Conservation (phyloP, 148 eudicot genomes). For the Silene latifolia region DNA sequence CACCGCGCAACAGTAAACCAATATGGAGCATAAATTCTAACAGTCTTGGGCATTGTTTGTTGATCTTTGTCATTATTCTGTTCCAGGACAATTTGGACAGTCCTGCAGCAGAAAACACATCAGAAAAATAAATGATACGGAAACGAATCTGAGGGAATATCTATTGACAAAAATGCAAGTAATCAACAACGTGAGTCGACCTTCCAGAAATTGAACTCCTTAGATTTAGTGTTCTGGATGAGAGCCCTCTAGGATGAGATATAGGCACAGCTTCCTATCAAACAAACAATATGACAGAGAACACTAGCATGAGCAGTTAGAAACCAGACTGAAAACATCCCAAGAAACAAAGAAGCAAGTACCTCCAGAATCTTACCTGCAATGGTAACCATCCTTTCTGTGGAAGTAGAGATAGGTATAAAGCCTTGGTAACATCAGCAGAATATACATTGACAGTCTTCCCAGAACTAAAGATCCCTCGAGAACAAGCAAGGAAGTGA, state of each 20-base stretch:
- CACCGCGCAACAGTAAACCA: slow-evolving; percentile 88
- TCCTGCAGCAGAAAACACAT: slow-evolving; percentile 43
- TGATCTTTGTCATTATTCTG: slow-evolving; percentile 60
- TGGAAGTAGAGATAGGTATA: slow-evolving; percentile 78
- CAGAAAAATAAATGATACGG: background rate
- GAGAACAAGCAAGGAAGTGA: slow-evolving; percentile 61
- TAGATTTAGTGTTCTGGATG: slow-evolving; percentile 56
- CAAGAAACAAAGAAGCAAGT: slow-evolving; percentile 11
- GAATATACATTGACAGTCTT: slow-evolving; percentile 69
- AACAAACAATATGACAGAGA: slow-evolving; percentile 15
- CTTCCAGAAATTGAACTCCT: slow-evolving; percentile 84
- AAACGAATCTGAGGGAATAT: slow-evolving; percentile 1
- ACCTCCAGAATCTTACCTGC: slow-evolving; percentile 47
- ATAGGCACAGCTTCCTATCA: slow-evolving; percentile 79
- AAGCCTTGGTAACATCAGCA: slow-evolving; percentile 72
- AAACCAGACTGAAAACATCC: background rate
- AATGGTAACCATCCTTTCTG: slow-evolving; percentile 91
- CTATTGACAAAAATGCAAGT: background rate
- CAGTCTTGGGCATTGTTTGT: slow-evolving; percentile 50
- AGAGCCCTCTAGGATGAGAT: slow-evolving; percentile 57
- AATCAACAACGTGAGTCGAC: slow-evolving; percentile 27
- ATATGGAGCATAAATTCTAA: slow-evolving; percentile 78
- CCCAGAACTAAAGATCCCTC: slow-evolving; percentile 78
- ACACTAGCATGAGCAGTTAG: slow-evolving; percentile 7
- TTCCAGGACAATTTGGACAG: slow-evolving; percentile 78